phyloP scores from a whole-genome alignment of 2,329 filamentous ascomycete species.

The Phaeosphaeriaceae sp. region DNA sequence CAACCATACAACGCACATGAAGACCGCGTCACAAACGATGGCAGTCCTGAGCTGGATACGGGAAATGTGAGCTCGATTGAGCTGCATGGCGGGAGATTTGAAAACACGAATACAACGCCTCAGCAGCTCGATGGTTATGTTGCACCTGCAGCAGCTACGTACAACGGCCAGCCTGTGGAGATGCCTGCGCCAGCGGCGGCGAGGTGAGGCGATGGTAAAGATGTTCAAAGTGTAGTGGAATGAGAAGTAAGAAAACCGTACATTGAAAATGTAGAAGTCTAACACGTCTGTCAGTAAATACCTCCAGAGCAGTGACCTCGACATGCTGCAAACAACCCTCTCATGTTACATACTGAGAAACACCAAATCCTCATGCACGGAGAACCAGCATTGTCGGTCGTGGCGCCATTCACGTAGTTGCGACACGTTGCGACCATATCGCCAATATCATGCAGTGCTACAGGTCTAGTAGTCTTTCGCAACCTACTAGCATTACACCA shows the following conservation, averaged over 20 bases:
- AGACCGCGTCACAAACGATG: background rate
- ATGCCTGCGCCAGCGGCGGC: constrained; percentile 9
- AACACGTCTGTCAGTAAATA: too few relatives aligned
- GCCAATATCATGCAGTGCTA: background rate
- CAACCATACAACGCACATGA: constrained; percentile 1
- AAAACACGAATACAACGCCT: background rate
- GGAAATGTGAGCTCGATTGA: constrained; percentile 12
- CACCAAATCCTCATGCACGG: too few relatives aligned
- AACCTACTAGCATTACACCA: background rate
- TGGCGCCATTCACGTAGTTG: background rate
- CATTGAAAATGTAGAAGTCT: too few relatives aligned
- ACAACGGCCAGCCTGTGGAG: constrained; percentile 16
- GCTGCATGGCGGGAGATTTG: constrained; percentile 7
- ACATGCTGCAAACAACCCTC: too few relatives aligned
- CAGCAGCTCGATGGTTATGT: constrained; percentile 18
- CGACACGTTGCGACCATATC: background rate
- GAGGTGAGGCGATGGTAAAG: background rate
- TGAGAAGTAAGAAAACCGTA: background rate
- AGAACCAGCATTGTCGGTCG: too few relatives aligned
- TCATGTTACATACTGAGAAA: too few relatives aligned
- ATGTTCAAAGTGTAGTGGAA: background rate
- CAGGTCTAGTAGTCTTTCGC: background rate
- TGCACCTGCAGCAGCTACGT: constrained; percentile 7
- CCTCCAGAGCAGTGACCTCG: too few relatives aligned
- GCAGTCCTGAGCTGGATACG: background rate